phyloP scores from a whole-genome alignment of 345 rosid genomes.

The Murraya paniculata region DNA sequence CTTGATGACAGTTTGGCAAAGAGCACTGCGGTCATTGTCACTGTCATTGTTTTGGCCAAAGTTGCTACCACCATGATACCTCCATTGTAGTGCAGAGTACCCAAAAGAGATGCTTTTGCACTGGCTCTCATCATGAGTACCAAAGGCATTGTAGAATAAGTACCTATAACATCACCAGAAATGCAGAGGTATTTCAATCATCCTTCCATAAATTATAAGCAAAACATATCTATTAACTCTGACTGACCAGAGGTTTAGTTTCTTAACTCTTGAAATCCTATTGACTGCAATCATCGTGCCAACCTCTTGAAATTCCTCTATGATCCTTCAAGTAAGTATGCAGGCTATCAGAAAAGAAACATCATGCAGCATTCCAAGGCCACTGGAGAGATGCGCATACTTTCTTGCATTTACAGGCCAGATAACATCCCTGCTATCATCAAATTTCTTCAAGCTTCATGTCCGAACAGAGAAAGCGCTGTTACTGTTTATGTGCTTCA shows the following conservation, averaged over 20 bases:
- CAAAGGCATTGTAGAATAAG: conserved; percentile 17
- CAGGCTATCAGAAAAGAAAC: conserved; percentile 48
- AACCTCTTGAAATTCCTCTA: conserved; percentile 32
- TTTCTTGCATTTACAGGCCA: conserved; percentile 51
- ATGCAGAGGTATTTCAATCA: conserved; percentile 1
- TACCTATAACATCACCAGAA: neutral
- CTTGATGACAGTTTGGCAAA: neutral
- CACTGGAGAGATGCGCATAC: conserved; percentile 40
- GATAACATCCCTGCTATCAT: conserved; percentile 35
- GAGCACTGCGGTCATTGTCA: neutral
- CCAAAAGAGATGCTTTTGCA: conserved; percentile 2
- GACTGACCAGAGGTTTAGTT: neutral
- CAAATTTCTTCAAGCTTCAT: conserved; percentile 32
- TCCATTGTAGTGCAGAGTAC: conserved; percentile 6
- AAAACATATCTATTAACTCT: neutral
- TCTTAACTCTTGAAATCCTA: neutral
- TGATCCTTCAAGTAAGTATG: conserved; percentile 51
- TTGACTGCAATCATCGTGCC: neutral
- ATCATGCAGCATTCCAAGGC: conserved; percentile 23
- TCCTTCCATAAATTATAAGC: neutral
- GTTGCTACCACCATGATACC: neutral
- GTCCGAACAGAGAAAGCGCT: conserved; percentile 29
- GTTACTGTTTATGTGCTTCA: conserved; percentile 45
- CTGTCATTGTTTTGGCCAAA: neutral
- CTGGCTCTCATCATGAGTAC: conserved; percentile 16